These are phyloP conservation scores for Cucumis cinereus DNA, from an alignment of 306 rosid species.

Conservation along the genomic window DNA sequence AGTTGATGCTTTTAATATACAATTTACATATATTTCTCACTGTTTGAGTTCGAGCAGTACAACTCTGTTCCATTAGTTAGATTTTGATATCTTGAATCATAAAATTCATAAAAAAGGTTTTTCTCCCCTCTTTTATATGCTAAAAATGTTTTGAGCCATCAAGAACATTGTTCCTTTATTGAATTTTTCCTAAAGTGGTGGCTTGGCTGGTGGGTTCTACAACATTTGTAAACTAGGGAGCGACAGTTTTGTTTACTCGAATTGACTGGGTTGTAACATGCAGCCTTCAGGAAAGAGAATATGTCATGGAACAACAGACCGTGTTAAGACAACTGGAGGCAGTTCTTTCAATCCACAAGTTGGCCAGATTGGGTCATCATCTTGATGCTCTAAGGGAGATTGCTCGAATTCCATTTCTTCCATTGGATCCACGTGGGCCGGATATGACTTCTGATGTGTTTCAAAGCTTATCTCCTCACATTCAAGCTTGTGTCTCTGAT, in stretches of 20 bases:
- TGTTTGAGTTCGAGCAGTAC: not conserved
- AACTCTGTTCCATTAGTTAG: not conserved
- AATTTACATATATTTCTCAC: not conserved
- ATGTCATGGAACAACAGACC: constrained; percentile 69
- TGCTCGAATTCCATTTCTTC: constrained; percentile 84
- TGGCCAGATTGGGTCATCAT: constrained; percentile 61
- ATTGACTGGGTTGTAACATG: constrained; percentile 13
- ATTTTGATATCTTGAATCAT: not conserved
- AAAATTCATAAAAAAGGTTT: not conserved
- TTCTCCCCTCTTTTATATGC: not conserved
- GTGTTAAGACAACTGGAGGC: constrained; percentile 94
- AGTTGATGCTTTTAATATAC: not conserved
- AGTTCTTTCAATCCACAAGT: constrained; percentile 70
- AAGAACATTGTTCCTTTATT: not conserved
- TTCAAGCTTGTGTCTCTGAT: constrained; percentile 90
- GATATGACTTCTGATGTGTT: constrained; percentile 51
- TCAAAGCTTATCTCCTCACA: constrained; percentile 70
- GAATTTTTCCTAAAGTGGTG: not conserved
- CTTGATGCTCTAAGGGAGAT: constrained; percentile 83
- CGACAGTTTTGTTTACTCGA: not conserved
- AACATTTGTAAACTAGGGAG: not conserved
- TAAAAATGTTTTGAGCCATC: not conserved
- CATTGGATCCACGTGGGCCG: constrained; percentile 76
- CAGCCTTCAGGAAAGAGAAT: constrained; percentile 85
- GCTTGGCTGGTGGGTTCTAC: not conserved